Evolutionary conservation across 1,284 basidiomycete species (phyloP), one percentile per base, ranked within the genome.

Genomic region (Thecaphora thlaspeos): DNA sequence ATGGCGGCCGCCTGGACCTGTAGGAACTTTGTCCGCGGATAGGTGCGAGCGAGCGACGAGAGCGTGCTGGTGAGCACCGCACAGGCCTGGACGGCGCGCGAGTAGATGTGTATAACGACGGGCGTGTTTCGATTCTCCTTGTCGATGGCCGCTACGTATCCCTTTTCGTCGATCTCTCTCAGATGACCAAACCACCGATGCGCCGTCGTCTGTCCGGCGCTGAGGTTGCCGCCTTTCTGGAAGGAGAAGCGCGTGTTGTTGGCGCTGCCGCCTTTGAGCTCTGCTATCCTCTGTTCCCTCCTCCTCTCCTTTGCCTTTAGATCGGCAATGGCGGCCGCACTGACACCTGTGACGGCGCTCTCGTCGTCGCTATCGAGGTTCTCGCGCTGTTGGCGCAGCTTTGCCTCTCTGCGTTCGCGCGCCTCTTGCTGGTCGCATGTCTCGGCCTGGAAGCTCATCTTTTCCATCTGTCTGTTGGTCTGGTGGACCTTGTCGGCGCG

Each of bases 71-170:
- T 68, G 37, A 74, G 51, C 7, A 48, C 22, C 37, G 56, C 57
- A 48, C 71, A 72, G n/a, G 64, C 61, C 4, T 52, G 54, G 2
- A 71, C 65, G 12, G 52, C 71, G 40, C 62, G 70, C 14, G 57
- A 61, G 51, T 74, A 74, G 48, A 74, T 66, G 41, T 74, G 71
- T 3, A 72, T 67, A 14, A 74, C 66, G 23, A 74, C 50, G 26
- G 60, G 48, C 17, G 58, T 55, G n/a, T 26, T 37, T 7, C 40
- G 15, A 12, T 56, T 41, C 37, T 67, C 69, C 34, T 61, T 60
- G 52, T 73, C 71, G 40, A 71, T 72, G 4, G 67, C 55, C 2
- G 61, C 46, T 26, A 63, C 71, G 52, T 70, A 73, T 19, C 68
- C 67, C 12, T 52, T 43, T 38, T 63, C 58, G 43, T 69, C 69